phyloP scores from a whole-genome alignment of 1,284 basidiomycete genomes.

The Cystobasidiaceae sp. region DNA sequence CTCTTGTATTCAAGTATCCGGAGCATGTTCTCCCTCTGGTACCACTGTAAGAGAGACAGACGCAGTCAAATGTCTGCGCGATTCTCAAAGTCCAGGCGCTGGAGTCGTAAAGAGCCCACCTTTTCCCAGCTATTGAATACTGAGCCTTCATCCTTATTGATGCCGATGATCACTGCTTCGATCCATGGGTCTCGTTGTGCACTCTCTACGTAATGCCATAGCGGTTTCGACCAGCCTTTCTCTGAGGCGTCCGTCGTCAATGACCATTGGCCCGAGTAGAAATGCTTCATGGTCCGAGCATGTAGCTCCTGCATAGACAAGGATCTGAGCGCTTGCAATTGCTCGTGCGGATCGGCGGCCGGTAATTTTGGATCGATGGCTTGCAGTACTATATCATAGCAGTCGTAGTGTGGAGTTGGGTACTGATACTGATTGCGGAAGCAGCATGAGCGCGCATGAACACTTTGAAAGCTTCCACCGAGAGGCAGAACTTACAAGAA shows the following conservation, averaged over 20 bases:
- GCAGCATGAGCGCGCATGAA: no score
- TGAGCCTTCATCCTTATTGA: conserved; percentile 1
- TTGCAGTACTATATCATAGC: neutral
- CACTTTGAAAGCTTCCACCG: no score
- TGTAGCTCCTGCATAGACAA: neutral
- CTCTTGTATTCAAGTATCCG: neutral
- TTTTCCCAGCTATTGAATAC: neutral
- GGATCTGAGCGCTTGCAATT: neutral
- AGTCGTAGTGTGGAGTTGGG: neutral
- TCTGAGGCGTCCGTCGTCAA: neutral
- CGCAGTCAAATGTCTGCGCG: no score
- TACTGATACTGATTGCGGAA: neutral
- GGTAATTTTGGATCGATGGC: neutral
- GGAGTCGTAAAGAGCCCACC: neutral
- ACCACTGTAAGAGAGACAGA: neutral
- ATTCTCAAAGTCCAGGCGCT: neutral
- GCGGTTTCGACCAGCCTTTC: neutral
- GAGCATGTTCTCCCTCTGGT: neutral
- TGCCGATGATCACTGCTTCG: neutral
- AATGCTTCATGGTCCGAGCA: neutral
- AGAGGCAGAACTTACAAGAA: neutral
- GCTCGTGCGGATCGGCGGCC: neutral
- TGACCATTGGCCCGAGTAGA: neutral
- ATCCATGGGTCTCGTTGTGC: neutral
- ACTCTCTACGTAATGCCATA: neutral